Evolutionary conservation across 441 rosid species (phyloP), one percentile per base, ranked within the genome.

Genomic region (Populus hybrid): DNA sequence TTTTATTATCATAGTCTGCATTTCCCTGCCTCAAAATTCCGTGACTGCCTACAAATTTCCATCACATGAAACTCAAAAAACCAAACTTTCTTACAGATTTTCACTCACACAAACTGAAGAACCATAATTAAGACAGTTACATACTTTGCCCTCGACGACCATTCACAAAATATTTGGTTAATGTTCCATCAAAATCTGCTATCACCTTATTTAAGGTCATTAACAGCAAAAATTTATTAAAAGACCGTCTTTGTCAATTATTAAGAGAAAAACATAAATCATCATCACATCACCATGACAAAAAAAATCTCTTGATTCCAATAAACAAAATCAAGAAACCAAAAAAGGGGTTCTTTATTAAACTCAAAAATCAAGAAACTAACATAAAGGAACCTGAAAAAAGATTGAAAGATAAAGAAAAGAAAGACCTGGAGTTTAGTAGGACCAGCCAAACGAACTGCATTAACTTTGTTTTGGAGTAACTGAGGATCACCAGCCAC

Each of bases 131-230:
- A 57, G 40, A 71, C 9, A 63, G n/a, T 9, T 67, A 77, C 90
- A 73, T 89, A 94, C 97, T 85, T 80, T 81, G 86, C 50, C 98
- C 94, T 14, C 93, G 86, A 32, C 72, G 5, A 21, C 94, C 97
- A 84, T 89, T 88, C 71, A 91, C 85, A 79, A 82, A 34, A 73
- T 84, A 94, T 67, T 77, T 85, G 46, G 98, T 94, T 75, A 94
- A 79, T 34, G 98, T 94, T 2, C 86, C 93, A 84, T 94, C 97
- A 71, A 92, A 94, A 87, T 94, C 97, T 21, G 94, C 94, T 80
- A 94, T 90, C n/a, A 94, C 94, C 95, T 94, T 26, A 74, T 63
- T 76, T 6, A 67, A 19, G 4, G 16, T 10, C 23, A 23, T 2
- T 3, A 36, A 14, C 21, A 36, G 21, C 42, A 36, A 2, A 69